phyloP scores from a whole-genome alignment of 768 basidiomycete species.

The Suillus clintonianus region DNA sequence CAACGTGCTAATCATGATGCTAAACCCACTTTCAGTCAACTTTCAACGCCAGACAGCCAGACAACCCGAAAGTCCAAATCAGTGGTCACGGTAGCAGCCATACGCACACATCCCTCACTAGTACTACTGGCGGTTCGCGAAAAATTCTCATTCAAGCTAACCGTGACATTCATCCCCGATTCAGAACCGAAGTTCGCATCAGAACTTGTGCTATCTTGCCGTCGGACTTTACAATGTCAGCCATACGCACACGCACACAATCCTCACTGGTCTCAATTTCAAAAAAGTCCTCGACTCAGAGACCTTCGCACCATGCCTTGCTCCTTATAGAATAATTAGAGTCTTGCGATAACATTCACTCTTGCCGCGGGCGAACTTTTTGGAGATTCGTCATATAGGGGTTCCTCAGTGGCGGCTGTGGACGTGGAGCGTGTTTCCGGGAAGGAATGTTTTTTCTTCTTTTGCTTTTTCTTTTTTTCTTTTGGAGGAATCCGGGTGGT shows the following conservation, averaged over 20 bases:
- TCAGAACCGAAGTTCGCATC: too few relatives aligned
- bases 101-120: conserved; percentile 46
- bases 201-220: too few relatives aligned
- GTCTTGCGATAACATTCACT: conserved; percentile 69
- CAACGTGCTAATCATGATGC: neutral
- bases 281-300: conserved; percentile 80
- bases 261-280: conserved; percentile 36
- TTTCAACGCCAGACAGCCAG: too few relatives aligned
- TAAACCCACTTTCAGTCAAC: too few relatives aligned
- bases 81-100: neutral
- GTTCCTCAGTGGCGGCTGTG: conserved; percentile 48
- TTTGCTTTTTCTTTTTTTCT: conserved; percentile 45
- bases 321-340: conserved; percentile 73
- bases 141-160: too few relatives aligned
- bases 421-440: conserved; percentile 76
- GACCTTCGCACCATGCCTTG: conserved; percentile 85
- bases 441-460: conserved; percentile 73
- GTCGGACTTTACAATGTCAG: too few relatives aligned
- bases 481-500: conserved; percentile 35
- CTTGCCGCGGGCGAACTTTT: conserved; percentile 48
- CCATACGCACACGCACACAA: too few relatives aligned
- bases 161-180: too few relatives aligned
- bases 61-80: too few relatives aligned
- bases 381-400: conserved; percentile 83
- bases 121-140: too few relatives aligned